Evolutionary conservation across 2,329 filamentous ascomycete genomes (phyloP), one percentile per base, ranked within the genome.

Genomic region (Aspergillus pseudotamarii): DNA sequence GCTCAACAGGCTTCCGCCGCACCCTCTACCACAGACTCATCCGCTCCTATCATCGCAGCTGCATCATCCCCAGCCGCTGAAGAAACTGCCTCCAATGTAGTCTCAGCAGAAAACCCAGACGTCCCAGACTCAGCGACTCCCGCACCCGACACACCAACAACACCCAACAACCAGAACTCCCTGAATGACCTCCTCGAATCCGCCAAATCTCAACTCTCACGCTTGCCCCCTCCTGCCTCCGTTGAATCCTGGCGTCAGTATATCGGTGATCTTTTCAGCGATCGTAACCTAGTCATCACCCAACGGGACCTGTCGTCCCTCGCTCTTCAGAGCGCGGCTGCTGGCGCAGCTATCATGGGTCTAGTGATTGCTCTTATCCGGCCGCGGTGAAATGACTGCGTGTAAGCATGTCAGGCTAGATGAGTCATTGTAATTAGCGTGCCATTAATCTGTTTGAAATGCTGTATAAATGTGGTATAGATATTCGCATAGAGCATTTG

Each of bases 291-390:
- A 71, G 81, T 84, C 56, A 71, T 92, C 65, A 85, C 86, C 50
- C 91, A 91, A 82, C 85, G 86, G 58, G 91, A 94, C 70, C 79
- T 90, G 36, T 92, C 91, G 2, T 77, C 89, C n/a, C 80, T 91
- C 68, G 89, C 86, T 56, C 78, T 92, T 41, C 87, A 93, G 76
- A 86, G 90, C 60, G 88, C 86, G 9, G 83, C 86, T 32, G 84
- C 87, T 0, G 91, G 91, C n/a, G 90, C 88, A 12, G 82, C 84
- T 0, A 68, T 91, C 19, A 85, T 85, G 58, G 85, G 84, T 41
- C 76, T 81, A 55, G 51, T 86, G 45, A 69, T 90, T 58, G 82
- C 83, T 6, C 67, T 88, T 48, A 71, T 86, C 50, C 67, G 85
- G 26, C 74, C 82, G 55, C 76, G 82, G 63, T 82, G 66, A 72